Evolutionary conservation across 768 basidiomycete genomes (phyloP), one percentile per base, ranked within the genome.

Genomic region (Panaeolus cyanescens): DNA sequence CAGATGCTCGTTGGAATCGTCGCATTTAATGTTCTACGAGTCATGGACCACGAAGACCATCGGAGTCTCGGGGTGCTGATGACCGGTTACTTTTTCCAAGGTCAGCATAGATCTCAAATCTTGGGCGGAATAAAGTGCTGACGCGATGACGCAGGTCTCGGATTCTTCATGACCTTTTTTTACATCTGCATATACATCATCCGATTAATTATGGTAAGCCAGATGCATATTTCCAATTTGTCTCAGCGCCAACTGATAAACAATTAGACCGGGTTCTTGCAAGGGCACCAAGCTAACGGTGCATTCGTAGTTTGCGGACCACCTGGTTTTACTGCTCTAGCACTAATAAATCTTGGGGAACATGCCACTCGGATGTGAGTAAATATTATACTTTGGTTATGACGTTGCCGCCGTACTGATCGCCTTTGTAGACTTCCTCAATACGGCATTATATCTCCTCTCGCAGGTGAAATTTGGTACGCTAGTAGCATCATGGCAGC

Each of bases 111-210:
- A 42, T 55, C 39, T 32, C 37, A 25, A n/a, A 12, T 33, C 4
- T 25, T 28, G 45, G 3, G 20, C 19, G 17, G 17, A 22, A 42
- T 15, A 50, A 25, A 50, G 30, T 15, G 8, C 25, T 50, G 28
- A 28, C 5, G n/a, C 30, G 10, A 28, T 12, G 45, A 6, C 25
- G 30, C 36, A 78, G 77, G 79, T 2, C 69, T 80, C 20, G 80
- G 81, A 6, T 80, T 79, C 70, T 82, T 81, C 71, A 77, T 82
- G 74, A 80, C 80, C 10, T 78, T 80, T 67, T 79, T 81, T 65
- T 82, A 83, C 60, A 76, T 83, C 36, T 79, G 79, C 67, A 80
- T 82, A 40, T 83, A 82, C 61, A 72, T 83, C 55, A 76, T 81
- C 58, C 74, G 79, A 15, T 75, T 80, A 17, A 79, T 80, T 67